Evolutionary conservation across 768 basidiomycete genomes (phyloP).

Genomic region (Amanita inopinata): DNA sequence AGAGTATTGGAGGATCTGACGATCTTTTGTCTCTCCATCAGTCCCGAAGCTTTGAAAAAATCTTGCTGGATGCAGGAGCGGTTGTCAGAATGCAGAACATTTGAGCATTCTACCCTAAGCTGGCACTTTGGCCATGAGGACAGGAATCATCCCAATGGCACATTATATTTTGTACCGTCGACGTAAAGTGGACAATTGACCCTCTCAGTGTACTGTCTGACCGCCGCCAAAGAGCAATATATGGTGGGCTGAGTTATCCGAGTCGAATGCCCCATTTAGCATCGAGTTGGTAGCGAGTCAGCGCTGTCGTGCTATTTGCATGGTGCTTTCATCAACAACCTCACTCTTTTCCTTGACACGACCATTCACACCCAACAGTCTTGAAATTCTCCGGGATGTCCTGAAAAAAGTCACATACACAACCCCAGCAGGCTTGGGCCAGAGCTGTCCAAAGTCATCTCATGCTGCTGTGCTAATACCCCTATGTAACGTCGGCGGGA

Average conservation of each 20-base stretch:
- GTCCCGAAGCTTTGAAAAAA: constrained; percentile 29
- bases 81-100: constrained; percentile 16
- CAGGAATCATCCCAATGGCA: too few species aligned
- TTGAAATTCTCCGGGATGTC: constrained; percentile 21
- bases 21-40: constrained; percentile 43
- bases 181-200: too few species aligned
- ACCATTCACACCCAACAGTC: constrained; percentile 29
- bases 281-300: not conserved
- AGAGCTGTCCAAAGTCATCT: constrained; percentile 14
- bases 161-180: too few species aligned
- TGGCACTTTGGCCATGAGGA: too few species aligned
- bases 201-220: too few species aligned
- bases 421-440: too few species aligned
- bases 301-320: not conserved
- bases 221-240: too few species aligned
- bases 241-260: not conserved
- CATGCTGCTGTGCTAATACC: constrained; percentile 71
- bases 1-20: constrained; percentile 59
- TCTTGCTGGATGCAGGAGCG: constrained; percentile 42
- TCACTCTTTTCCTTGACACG: constrained; percentile 18
- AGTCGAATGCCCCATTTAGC: not conserved
- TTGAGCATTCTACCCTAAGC: not conserved
- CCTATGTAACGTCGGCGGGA: constrained; percentile 60
- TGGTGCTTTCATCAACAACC: constrained; percentile 3
- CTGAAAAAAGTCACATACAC: constrained; percentile 12